Percentiles rank a stretch among this genome's conserved stretches.
These are phyloP conservation scores for Euphorbia lathyris DNA, from an alignment of 345 rosid genomes.

Conservation along the genomic window DNA sequence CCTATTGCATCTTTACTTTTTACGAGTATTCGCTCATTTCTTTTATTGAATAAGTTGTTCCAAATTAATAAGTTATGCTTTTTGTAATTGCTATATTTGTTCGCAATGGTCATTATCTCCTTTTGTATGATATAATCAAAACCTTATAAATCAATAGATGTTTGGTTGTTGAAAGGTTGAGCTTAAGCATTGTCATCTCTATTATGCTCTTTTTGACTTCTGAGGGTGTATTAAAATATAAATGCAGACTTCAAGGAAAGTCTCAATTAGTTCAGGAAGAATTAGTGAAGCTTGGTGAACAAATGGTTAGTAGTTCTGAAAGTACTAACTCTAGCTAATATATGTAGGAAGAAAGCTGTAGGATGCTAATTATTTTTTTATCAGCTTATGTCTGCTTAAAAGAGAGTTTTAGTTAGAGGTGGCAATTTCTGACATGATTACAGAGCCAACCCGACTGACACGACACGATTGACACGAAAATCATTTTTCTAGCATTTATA, in stretches of 20 bases:
- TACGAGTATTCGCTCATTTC: background rate
- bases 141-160: background rate
- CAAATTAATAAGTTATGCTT: background rate
- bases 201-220: background rate
- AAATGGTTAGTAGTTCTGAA: constrained; percentile 77
- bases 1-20: background rate
- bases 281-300: constrained; percentile 82
- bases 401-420: too few species aligned
- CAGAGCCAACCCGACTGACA: too few species aligned
- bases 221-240: background rate
- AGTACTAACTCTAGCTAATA: constrained; percentile 95
- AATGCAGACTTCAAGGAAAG: constrained; percentile 85
- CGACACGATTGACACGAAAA: too few species aligned
- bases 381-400: too few species aligned
- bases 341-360: too few species aligned
- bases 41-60: background rate
- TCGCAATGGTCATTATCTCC: background rate
- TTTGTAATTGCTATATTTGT: background rate
- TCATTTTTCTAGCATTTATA: too few species aligned
- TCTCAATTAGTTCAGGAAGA: constrained; percentile 86
- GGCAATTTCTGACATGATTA: too few species aligned
- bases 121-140: background rate
- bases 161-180: background rate
- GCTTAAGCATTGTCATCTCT: too few species aligned
- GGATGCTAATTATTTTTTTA: too few species aligned